Conservation (phyloP, 495 filamentous ascomycete species). For the Daldinia vernicosa region DNA sequence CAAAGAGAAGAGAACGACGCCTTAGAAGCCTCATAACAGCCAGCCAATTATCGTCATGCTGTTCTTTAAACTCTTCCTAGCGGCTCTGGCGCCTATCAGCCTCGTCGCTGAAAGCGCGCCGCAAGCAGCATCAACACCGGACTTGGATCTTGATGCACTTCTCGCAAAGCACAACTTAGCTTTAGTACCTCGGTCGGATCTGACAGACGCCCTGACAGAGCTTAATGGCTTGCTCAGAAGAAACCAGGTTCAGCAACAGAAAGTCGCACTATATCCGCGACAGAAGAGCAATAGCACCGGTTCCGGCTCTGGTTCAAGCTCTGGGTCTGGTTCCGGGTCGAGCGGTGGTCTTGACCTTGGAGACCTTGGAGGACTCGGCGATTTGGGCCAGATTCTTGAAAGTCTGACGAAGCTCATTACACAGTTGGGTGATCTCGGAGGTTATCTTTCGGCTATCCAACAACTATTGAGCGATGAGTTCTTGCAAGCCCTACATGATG, state of each 20-base stretch:
- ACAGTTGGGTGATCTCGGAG: constrained; percentile 36
- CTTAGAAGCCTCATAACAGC: constrained; percentile 13
- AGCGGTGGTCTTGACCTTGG: constrained; percentile 29
- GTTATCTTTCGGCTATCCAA: constrained; percentile 38
- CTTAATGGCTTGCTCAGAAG: constrained; percentile 48
- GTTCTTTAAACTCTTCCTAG: constrained; percentile 43
- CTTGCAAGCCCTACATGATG: constrained; percentile 45
- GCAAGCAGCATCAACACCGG: constrained; percentile 32
- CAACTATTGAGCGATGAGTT: constrained; percentile 46
- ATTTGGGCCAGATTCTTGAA: constrained; percentile 39
- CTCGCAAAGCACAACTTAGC: constrained; percentile 50
- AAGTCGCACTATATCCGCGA: constrained; percentile 40
- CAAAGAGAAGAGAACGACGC: constrained; percentile 31
- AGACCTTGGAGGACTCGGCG: constrained; percentile 42
- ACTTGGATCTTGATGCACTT: constrained; percentile 44
- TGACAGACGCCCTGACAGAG: constrained; percentile 50
- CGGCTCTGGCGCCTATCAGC: constrained; percentile 42
- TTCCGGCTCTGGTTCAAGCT: constrained; percentile 22
- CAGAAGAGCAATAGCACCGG: constrained; percentile 33
- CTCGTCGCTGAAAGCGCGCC: constrained; percentile 37
- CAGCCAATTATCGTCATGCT: constrained; percentile 35
- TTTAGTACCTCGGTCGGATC: constrained; percentile 49
- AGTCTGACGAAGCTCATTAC: constrained; percentile 39
- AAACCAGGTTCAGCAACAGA: constrained; percentile 42
- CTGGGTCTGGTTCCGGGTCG: constrained; percentile 10